Conservation (phyloP, 2,329 filamentous ascomycete species). For the Phoma sp. region DNA sequence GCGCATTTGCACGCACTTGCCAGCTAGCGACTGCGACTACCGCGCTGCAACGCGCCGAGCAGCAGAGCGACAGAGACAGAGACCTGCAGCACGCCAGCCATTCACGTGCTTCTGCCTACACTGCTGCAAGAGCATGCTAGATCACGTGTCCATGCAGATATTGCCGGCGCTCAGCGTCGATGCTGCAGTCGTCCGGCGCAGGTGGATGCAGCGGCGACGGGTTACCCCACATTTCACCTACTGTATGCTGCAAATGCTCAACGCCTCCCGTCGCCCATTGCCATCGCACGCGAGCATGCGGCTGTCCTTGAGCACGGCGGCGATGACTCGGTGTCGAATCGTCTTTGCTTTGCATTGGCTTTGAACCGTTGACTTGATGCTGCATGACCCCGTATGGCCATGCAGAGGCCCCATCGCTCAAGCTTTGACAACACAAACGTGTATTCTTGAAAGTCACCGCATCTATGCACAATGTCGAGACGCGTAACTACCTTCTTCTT, state of each 20-base stretch:
- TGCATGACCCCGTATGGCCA: background rate
- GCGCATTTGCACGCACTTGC: no score
- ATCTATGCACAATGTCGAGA: no score
- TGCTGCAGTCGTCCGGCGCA: conserved; percentile 16
- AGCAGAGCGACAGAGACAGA: no score
- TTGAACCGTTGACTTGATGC: background rate
- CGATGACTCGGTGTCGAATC: background rate
- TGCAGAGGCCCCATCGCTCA: no score
- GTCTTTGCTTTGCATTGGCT: background rate
- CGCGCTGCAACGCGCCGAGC: background rate
- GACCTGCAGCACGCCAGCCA: no score
- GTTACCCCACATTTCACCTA: conserved; percentile 19
- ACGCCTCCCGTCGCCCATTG: background rate
- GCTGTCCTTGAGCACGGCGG: background rate
- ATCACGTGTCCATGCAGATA: background rate
- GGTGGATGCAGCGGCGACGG: conserved; percentile 10
- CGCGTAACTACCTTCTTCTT: no score
- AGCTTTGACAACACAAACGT: no score
- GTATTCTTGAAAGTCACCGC: no score
- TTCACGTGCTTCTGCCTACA: background rate
- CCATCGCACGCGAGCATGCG: background rate
- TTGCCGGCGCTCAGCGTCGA: background rate
- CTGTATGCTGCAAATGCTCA: background rate
- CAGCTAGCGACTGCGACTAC: conserved; percentile 13
- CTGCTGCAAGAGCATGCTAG: no score